phyloP scores from a whole-genome alignment of 768 basidiomycete genomes.

The Psilocybe cyanescens region DNA sequence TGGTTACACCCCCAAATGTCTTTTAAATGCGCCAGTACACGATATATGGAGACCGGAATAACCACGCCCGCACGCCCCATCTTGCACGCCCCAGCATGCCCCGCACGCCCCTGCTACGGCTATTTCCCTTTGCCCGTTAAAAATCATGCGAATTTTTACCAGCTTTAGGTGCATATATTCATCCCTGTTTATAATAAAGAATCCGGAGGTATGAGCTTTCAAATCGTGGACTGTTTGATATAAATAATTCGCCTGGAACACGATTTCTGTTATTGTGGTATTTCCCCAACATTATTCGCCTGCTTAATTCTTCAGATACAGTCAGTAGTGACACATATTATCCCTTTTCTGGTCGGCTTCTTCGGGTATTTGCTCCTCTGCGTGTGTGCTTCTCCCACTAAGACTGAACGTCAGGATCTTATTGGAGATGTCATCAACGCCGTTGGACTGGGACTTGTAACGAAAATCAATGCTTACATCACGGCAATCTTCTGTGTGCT shows the following conservation, averaged over 20 bases:
- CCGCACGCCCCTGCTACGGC: no score
- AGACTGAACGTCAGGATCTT: slow-evolving; percentile 21
- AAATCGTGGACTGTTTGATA: not conserved
- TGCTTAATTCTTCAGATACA: not conserved
- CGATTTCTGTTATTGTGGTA: not conserved
- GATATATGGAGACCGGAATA: no score
- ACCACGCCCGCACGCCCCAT: no score
- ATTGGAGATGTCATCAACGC: slow-evolving; percentile 44
- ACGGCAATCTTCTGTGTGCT: slow-evolving; percentile 26
- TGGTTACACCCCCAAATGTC: no score
- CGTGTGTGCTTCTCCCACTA: slow-evolving; percentile 24
- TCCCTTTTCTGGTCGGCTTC: slow-evolving; percentile 28
- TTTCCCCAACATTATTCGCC: no score
- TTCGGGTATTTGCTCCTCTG: slow-evolving; percentile 28
- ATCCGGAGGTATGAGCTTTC: no score
- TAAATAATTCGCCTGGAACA: slow-evolving; percentile 5
- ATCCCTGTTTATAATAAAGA: not conserved
- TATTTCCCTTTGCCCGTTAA: no score
- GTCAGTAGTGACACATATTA: slow-evolving; percentile 8
- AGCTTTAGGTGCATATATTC: not conserved
- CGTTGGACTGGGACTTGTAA: slow-evolving; percentile 34
- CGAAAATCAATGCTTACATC: slow-evolving; percentile 37
- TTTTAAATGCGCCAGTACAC: no score
- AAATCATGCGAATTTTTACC: not conserved
- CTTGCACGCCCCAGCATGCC: no score